Percentiles rank a stretch among this genome's conserved stretches.
These are phyloP conservation scores for Orbilia ellipsospora DNA, from an alignment of 2,329 filamentous ascomycete genomes.

Conservation along the genomic window DNA sequence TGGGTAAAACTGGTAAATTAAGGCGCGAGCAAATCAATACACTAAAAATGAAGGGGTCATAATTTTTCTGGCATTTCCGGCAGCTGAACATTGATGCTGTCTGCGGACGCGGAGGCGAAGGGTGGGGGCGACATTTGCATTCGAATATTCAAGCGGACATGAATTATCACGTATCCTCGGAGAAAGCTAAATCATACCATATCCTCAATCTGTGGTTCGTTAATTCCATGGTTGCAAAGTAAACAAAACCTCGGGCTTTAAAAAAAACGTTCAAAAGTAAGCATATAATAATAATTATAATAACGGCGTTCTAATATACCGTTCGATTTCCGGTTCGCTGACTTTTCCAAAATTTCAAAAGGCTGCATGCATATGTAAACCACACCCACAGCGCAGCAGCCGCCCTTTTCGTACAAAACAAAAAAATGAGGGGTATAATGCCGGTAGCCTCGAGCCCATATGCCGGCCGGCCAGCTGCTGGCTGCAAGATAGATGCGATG, in stretches of 20 bases:
- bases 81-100: conserved; percentile 24
- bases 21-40: conserved; percentile 19
- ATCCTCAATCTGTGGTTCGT: no score
- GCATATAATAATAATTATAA: background rate
- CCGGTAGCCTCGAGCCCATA: background rate
- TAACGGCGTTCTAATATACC: no score
- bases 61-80: conserved; percentile 18
- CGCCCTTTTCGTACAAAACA: conserved; percentile 18
- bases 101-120: background rate
- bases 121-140: conserved; percentile 18
- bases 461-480: no score
- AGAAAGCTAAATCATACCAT: no score
- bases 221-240: no score
- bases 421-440: conserved; percentile 34
- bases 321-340: background rate
- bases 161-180: background rate
- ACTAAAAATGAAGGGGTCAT: background rate
- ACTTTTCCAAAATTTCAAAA: conserved; percentile 2
- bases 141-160: background rate
- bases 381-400: no score
- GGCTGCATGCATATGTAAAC: conserved; percentile 41
- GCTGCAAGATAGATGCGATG: no score
- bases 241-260: conserved; percentile 15
- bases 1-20: background rate
- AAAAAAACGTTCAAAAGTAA: conserved; percentile 1